Evolutionary conservation across 495 filamentous ascomycete species (phyloP), one percentile per base, ranked within the genome.

Genomic region (Podospora fimiseda): DNA sequence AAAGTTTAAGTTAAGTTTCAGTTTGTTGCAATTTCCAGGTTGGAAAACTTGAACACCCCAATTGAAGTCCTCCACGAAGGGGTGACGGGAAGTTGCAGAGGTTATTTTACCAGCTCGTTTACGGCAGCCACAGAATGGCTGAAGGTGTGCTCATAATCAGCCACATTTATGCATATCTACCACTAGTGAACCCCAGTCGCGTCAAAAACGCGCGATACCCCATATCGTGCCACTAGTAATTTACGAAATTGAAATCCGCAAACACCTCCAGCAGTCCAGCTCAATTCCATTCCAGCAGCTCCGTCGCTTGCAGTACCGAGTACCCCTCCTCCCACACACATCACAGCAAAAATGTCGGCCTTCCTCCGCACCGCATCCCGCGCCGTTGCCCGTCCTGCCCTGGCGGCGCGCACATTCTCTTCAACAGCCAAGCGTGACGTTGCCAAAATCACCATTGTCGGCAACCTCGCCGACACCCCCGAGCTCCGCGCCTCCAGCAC

Each of bases 381-480:
- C 62, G 55, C 64, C 43, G 60, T 68, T 30, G 53, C 57, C 51
- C 59, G 58, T 37, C 52, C 68, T 64, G 50, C 66, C 57, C 43
- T 63, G 18, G 20, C 63, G 37, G 73, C 68, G 55, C 82, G 78
- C 68, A 70, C 77, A 56, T 77, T 79, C 66, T 81, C 80, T 69
- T 65, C 74, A 52, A 69, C 71, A 14, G 64, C 80, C 47, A 67
- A 73, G 57, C 85, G 85, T 64, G 62, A 77, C 65, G 75, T 89
- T 71, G 71, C 74, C 48, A 65, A 62, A 60, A 69, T 94, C 72
- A 85, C 79, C 62, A 64, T 95, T 71, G 78, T 90, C 59, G 90
- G 89, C 65, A 83, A 84, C 59, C 81, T 94, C 15, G 88, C 75
- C 49, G 74, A 72, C 50, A 68, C 77, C 23, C 90, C 90, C 38